Evolutionary conservation across 805 yeast species (phyloP), one percentile per base, ranked within the genome.

Genomic region (Ogataea ganodermae): DNA sequence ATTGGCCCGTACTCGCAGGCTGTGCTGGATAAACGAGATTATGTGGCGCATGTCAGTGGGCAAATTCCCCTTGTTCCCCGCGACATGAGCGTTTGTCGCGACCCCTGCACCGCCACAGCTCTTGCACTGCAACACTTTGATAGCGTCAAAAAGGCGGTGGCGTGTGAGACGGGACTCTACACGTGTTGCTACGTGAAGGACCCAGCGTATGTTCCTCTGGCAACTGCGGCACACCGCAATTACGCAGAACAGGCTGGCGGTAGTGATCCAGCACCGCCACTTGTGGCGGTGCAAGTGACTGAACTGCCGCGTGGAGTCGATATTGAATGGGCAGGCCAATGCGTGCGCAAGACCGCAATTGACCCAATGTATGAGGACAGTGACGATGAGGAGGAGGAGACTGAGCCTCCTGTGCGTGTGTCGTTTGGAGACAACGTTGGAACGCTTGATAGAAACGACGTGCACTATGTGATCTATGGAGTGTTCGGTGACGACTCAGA

Each of bases 1-100:
- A 94, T 94, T 38, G 99, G 99, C 0, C 99, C 99, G 0, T 94
- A 94, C 62, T 92, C 99, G 0, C 99, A 94, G 66, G 79, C 91
- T 0, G 80, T 83, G 9, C 65, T 76, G 4, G 83, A 80, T 52
- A 64, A 59, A 12, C 61, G 61, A 16, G 78, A 80, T 46, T 67
- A 74, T 22, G 65, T 81, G 6, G 83, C 85, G 2, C 72, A 75
- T 30, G 63, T 91, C 10, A 88, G 97, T 42, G 99, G 99, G 0
- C 98, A 94, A 69, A 91, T 94, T 31, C 95, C 96, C 1, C 70
- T 94, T 32, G 63, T 84, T 1, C 97, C 99, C 0, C 65, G 79
- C 1, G 65, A 79, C 10, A 86, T 92, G 91, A 74, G 67, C 2
- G 57, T 87, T 31, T 59, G 56, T 17, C 39, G 42, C 4, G 69